Evolutionary conservation across 163 green algal species (phyloP).

Genomic region (Volvox carteri): DNA sequence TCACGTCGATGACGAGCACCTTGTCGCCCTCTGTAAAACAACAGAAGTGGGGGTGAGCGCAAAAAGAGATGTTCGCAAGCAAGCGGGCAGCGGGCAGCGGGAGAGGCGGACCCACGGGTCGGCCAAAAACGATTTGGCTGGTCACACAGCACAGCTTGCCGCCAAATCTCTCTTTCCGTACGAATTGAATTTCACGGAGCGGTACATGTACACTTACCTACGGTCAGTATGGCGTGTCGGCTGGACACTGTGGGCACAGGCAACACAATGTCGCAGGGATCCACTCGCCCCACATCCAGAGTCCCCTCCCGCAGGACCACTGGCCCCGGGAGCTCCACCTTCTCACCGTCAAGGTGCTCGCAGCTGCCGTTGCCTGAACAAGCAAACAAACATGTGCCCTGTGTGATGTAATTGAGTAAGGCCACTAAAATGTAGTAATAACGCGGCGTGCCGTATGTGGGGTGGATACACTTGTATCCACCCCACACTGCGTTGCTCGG

Average conservation of each 20-base stretch:
- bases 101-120: no score
- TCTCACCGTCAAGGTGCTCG: conserved; percentile 73
- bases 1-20: conserved; percentile 80
- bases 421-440: background rate
- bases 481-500: no score
- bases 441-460: background rate
- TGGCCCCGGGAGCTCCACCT: conserved; percentile 53
- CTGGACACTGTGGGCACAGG: conserved; percentile 80
- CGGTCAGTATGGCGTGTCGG: conserved; percentile 79
- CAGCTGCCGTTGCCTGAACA: conserved; percentile 70
- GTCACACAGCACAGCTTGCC: no score
- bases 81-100: no score
- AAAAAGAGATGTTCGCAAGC: background rate
- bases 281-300: conserved; percentile 74
- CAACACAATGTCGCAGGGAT: conserved; percentile 80
- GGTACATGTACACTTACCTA: conserved; percentile 57
- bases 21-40: conserved; percentile 67
- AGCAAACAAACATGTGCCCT: background rate
- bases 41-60: background rate
- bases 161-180: no score
- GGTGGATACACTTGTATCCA: no score
- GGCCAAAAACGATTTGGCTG: no score
- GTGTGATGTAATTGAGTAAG: background rate
- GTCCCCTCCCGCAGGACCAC: conserved; percentile 75
- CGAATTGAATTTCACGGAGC: background rate